Conservation (phyloP, 2,329 filamentous ascomycete species). For the Talaromyces sp. region DNA sequence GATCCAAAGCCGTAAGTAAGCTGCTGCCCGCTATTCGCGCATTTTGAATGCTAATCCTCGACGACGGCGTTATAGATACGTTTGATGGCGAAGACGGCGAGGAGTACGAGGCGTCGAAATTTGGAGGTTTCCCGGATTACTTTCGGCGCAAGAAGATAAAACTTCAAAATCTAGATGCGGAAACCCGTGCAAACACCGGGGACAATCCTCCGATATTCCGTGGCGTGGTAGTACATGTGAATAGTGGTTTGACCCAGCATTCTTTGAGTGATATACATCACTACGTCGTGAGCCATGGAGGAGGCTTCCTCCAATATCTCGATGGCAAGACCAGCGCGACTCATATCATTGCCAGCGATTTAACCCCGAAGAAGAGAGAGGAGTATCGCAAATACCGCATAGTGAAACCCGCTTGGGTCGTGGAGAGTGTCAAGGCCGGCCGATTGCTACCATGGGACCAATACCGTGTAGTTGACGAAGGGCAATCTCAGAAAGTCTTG, state of each 20-base stretch:
- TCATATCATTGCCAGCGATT: slow-evolving; percentile 85
- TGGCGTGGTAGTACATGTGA: slow-evolving; percentile 84
- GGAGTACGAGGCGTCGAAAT: slow-evolving; percentile 82
- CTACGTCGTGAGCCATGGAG: slow-evolving; percentile 88
- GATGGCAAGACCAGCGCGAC: slow-evolving; percentile 93
- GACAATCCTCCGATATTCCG: slow-evolving; percentile 83
- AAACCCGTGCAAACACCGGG: slow-evolving; percentile 64
- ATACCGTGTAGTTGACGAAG: slow-evolving; percentile 82
- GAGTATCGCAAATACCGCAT: slow-evolving; percentile 87
- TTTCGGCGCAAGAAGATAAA: slow-evolving; percentile 96
- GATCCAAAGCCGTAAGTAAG: slow-evolving; percentile 53
- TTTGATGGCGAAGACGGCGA: slow-evolving; percentile 82
- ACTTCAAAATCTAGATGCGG: slow-evolving; percentile 85
- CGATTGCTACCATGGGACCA: slow-evolving; percentile 78
- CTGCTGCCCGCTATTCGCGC: background rate
- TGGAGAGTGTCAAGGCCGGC: slow-evolving; percentile 79
- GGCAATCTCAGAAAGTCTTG: slow-evolving; percentile 74
- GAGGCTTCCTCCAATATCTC: slow-evolving; percentile 88
- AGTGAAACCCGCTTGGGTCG: slow-evolving; percentile 91
- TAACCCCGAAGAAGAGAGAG: slow-evolving; percentile 88
- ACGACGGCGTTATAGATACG: slow-evolving; percentile 44
- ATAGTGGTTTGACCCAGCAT: slow-evolving; percentile 93
- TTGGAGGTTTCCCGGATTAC: slow-evolving; percentile 87
- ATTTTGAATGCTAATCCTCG: background rate
- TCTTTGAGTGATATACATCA: slow-evolving; percentile 83